Conservation (phyloP, 768 basidiomycete genomes). For the Phaeotremella skinneri region DNA sequence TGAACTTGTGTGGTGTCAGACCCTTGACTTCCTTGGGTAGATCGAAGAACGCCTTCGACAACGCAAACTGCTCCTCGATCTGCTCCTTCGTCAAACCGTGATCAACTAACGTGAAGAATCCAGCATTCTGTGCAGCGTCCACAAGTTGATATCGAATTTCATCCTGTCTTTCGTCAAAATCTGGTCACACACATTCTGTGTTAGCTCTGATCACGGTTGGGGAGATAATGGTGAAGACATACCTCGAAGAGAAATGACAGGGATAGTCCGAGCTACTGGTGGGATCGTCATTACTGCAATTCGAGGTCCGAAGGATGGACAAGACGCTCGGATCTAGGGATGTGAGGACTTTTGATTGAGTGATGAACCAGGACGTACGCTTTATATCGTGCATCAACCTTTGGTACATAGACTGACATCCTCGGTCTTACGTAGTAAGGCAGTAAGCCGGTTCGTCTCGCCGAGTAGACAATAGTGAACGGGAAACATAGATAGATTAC, state of each 20-base stretch:
- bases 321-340: no score
- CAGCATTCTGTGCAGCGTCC: neutral
- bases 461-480: no score
- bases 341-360: no score
- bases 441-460: no score
- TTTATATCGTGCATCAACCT: no score
- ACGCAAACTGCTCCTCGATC: neutral
- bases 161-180: neutral
- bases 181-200: neutral
- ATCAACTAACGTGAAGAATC: conserved; percentile 1
- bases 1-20: neutral
- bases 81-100: neutral
- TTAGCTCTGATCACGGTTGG: neutral
- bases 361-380: no score
- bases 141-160: neutral
- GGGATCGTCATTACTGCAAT: neutral
- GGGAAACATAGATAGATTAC: no score
- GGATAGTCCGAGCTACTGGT: neutral
- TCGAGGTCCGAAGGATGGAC: no score
- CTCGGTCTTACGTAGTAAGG: no score
- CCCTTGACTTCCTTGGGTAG: neutral
- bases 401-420: no score
- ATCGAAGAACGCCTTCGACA: conserved; percentile 1
- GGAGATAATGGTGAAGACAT: neutral
- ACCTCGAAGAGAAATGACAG: neutral